phyloP scores from a whole-genome alignment of 495 filamentous ascomycete species.

The Xanthoparmelia taractica region DNA sequence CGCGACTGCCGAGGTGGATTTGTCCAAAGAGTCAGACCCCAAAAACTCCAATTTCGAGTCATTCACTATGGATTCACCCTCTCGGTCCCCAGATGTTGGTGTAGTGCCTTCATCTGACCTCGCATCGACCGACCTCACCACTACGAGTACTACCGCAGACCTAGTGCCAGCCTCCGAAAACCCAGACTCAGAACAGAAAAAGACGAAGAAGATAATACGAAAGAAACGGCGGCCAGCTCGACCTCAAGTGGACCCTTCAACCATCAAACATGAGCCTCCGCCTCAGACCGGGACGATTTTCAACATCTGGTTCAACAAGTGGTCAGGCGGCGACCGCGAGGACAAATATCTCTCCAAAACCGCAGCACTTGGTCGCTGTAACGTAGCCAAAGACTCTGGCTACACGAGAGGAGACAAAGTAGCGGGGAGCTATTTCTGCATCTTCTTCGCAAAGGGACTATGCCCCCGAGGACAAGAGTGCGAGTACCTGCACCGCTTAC shows the following conservation, averaged over 20 bases:
- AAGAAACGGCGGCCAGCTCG: constrained; percentile 49
- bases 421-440: constrained; percentile 77
- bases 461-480: constrained; percentile 86
- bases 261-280: constrained; percentile 71
- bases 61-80: neutral
- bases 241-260: constrained; percentile 72
- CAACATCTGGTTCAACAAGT: constrained; percentile 96
- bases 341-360: constrained; percentile 76
- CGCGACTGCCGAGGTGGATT: neutral
- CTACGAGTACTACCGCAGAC: constrained; percentile 21
- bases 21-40: neutral
- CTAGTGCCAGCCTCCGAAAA: constrained; percentile 23
- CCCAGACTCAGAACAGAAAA: constrained; percentile 34
- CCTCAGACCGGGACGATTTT: constrained; percentile 88
- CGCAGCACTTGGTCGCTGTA: constrained; percentile 70
- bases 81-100: neutral
- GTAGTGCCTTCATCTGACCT: neutral
- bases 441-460: constrained; percentile 79
- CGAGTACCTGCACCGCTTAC: constrained; percentile 87
- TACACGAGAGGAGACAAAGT: constrained; percentile 84
- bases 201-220: constrained; percentile 47
- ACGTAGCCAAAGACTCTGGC: constrained; percentile 70
- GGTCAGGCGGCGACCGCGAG: constrained; percentile 88
- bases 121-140: constrained; percentile 23
- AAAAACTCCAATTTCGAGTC: neutral